Evolutionary conservation across 2,329 filamentous ascomycete species (phyloP), one percentile per base, ranked within the genome.

Genomic region (Cryphonectria nitschkei): DNA sequence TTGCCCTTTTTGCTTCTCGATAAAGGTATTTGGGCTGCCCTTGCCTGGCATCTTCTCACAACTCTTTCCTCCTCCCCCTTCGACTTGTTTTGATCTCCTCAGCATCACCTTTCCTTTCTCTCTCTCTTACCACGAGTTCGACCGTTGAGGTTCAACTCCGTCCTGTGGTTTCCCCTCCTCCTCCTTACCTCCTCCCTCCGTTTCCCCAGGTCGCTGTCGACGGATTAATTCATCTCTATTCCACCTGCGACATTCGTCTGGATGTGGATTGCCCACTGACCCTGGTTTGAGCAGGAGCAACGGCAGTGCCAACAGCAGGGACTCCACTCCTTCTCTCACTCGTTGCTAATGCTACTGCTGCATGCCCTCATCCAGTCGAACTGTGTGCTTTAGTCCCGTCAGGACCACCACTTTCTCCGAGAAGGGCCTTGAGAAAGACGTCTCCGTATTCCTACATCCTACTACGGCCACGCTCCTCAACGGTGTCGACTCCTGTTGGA

Each of bases 81-180:
- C 29, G 60, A 68, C 29, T 52, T 58, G 63, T 32, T 11, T 9
- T 56, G n/a, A 14, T 7, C 6, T 3, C 52, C 26, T 54, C 52
- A 14, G 29, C 52, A 43, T 32, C 54, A 58, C n/a, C 46, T 34
- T 39, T 65, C 70, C 34, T 50, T 58, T 67, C 32, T 14, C 52
- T 29, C 52, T 29, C 52, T 56, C 52, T 1, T n/a, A 67, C 34
- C 54, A 58, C 68, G 46, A 70, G 37, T 63, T 62, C 63, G 61
- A 70, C 70, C 70, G 70, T 72, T 68, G 70, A 72, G 70, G 65
- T 50, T 62, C 54, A 66, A 41, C 68, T 68, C 65, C 70, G 70
- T 68, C 50, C 58, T 65, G 61, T 64, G 60, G 54, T 65, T 67
- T 41, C 34, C 50, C 64, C 68, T 61, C 39, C 60, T 41, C 26